Conservation (phyloP, 2,329 filamentous ascomycete genomes). For the Paecilomyces fulvus region DNA sequence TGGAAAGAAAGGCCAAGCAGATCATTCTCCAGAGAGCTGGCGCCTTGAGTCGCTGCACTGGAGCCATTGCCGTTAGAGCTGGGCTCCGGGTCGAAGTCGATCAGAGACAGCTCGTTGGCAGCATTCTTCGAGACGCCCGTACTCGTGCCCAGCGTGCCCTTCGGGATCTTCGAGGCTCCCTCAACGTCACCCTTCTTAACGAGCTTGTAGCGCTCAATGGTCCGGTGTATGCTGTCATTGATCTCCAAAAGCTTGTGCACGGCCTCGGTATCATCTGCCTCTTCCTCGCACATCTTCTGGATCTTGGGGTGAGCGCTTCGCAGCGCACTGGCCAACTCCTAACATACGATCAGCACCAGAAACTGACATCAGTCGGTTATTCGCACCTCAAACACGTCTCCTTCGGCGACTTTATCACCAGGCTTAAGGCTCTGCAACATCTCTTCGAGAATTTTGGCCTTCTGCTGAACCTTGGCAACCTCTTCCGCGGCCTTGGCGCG, state of each 20-base stretch:
- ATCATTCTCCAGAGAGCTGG: constrained; percentile 75
- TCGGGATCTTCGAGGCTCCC: constrained; percentile 71
- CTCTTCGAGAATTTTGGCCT: constrained; percentile 85
- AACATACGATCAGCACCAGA: constrained; percentile 7
- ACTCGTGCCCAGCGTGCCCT: constrained; percentile 65
- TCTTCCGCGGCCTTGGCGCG: constrained; percentile 95
- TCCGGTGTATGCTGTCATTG: constrained; percentile 97
- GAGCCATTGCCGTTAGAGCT: constrained; percentile 38
- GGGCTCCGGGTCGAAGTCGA: constrained; percentile 69
- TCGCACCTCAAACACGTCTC: constrained; percentile 58
- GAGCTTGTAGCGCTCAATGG: constrained; percentile 88
- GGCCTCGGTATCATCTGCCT: constrained; percentile 92
- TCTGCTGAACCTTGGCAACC: constrained; percentile 89
- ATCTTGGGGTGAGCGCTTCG: constrained; percentile 97
- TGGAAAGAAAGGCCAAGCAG: constrained; percentile 79
- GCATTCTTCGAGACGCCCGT: constrained; percentile 57
- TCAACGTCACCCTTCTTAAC: constrained; percentile 93
- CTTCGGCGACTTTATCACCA: constrained; percentile 67
- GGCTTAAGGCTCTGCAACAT: constrained; percentile 76
- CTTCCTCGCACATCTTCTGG: constrained; percentile 98
- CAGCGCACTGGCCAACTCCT: constrained; percentile 81
- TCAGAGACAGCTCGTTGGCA: constrained; percentile 77
- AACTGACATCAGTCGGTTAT: background rate
- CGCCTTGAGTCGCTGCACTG: constrained; percentile 40
- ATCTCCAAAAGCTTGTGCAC: constrained; percentile 94